phyloP scores from a whole-genome alignment of 495 filamentous ascomycete genomes.

The Letharia lupina region DNA sequence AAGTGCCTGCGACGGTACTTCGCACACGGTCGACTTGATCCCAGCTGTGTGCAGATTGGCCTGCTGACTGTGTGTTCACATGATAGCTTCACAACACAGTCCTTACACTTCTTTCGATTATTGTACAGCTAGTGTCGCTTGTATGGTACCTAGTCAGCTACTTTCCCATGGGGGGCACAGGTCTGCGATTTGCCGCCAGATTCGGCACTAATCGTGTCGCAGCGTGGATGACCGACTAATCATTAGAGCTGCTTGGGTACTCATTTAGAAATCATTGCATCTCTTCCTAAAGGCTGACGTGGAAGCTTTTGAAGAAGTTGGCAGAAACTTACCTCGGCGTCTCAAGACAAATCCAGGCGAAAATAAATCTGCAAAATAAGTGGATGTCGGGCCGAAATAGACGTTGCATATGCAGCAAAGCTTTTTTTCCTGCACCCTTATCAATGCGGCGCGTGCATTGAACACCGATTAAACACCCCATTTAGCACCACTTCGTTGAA shows the following conservation, averaged over 20 bases:
- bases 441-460: slow-evolving; percentile 1
- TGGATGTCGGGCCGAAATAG: slow-evolving; percentile 1
- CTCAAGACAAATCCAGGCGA: background rate
- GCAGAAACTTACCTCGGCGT: background rate
- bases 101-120: slow-evolving; percentile 73
- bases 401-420: slow-evolving; percentile 4
- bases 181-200: slow-evolving; percentile 74
- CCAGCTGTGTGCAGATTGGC: slow-evolving; percentile 6
- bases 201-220: slow-evolving; percentile 78
- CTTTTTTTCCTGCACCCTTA: background rate
- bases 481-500: background rate
- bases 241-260: slow-evolving; percentile 5
- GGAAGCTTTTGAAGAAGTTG: background rate
- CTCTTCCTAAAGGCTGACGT: background rate
- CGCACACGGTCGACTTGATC: background rate
- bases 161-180: slow-evolving; percentile 92
- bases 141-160: slow-evolving; percentile 96
- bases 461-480: background rate
- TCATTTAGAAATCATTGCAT: background rate
- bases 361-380: background rate
- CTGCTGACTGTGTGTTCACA: slow-evolving; percentile 21
- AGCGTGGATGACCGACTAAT: slow-evolving; percentile 78
- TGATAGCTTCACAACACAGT: slow-evolving; percentile 66
- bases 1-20: slow-evolving; percentile 9
- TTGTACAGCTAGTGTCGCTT: slow-evolving; percentile 73